phyloP scores from a whole-genome alignment of 2,329 filamentous ascomycete species.

The Podosphaera fusca region DNA sequence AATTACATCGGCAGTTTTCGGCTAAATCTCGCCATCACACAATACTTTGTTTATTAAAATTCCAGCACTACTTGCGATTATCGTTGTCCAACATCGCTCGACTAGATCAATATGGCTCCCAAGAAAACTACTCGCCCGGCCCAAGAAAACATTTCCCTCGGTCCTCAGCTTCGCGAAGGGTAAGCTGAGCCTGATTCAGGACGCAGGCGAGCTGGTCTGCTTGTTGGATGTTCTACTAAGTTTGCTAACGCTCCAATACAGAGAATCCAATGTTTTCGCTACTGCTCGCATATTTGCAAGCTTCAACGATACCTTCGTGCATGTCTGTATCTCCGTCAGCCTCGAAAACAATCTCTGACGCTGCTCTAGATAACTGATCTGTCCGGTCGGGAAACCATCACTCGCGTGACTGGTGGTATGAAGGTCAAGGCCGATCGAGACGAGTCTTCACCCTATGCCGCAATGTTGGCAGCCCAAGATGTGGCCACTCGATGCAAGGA shows the following conservation, averaged over 20 bases:
- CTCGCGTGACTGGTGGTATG: constrained; percentile 99
- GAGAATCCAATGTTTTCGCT: constrained; percentile 50
- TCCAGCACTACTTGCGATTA: constrained; percentile 10
- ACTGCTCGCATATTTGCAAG: constrained; percentile 63
- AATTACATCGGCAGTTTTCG: neutral
- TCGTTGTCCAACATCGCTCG: neutral
- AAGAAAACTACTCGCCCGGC: constrained; percentile 69
- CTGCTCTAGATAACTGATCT: constrained; percentile 29
- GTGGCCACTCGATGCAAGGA: constrained; percentile 78
- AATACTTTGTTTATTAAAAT: too few relatives aligned
- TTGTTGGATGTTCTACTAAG: too few relatives aligned
- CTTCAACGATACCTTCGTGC: constrained; percentile 52
- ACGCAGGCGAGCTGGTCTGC: too few relatives aligned
- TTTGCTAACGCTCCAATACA: constrained; percentile 11
- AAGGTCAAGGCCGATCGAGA: constrained; percentile 99
- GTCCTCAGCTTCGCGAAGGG: constrained; percentile 87
- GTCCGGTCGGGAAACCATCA: constrained; percentile 95
- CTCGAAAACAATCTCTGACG: constrained; percentile 6
- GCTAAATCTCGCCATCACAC: too few relatives aligned
- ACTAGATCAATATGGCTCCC: constrained; percentile 53
- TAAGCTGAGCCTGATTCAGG: neutral
- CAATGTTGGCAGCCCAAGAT: constrained; percentile 99
- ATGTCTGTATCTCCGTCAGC: constrained; percentile 36
- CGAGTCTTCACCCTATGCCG: constrained; percentile 98
- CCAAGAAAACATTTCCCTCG: constrained; percentile 96